Evolutionary conservation across 2,329 filamentous ascomycete genomes (phyloP), one percentile per base, ranked within the genome.

Genomic region (Penicillium brevicompactum): DNA sequence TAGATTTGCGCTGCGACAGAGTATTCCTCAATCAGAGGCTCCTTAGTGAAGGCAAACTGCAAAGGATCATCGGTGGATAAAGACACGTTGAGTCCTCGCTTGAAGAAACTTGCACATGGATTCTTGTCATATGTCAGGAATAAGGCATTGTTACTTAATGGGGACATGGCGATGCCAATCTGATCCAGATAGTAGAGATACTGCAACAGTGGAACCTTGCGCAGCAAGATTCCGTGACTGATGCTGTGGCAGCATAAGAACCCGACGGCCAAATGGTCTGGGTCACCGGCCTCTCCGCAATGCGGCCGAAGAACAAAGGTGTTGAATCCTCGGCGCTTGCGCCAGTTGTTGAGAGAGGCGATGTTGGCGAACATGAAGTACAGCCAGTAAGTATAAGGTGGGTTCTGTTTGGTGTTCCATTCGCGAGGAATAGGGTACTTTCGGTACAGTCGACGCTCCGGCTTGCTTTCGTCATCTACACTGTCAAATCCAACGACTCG

Each of bases 161-260:
- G 94, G n/a, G 93, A 97, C 94, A 99, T 99, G 58, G 94, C 94
- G 60, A 99, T 94, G 55, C 94, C 94, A 59, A 99, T 97, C 70
- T 97, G 93, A 70, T 99, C 92, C 18, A 99, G 85, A 68, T 99
- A 99, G 78, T 96, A 99, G 48, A 97, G 86, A 74, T 99, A 99
- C 74, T 99, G 94, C 52, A 99, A 78, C 57, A 99, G 78, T 2
- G 94, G 94, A 2, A 97, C 92, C 72, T 99, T 99, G 59, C 94
- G 88, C 38, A 99, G 83, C 51, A 96, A 78, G 51, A 99, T 84
- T 18, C 94, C 94, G 70, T 99, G 94, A 67, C 91, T 96, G 75
- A 99, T 99, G 70, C 93, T 97, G 75, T 97, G 92, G 66, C 91
- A 94, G 78, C 92, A 96, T 18, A 97, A 81, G 22, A 93, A 87